phyloP scores from a whole-genome alignment of 1,284 basidiomycete genomes.

The Sphaerobolus stellatus region DNA sequence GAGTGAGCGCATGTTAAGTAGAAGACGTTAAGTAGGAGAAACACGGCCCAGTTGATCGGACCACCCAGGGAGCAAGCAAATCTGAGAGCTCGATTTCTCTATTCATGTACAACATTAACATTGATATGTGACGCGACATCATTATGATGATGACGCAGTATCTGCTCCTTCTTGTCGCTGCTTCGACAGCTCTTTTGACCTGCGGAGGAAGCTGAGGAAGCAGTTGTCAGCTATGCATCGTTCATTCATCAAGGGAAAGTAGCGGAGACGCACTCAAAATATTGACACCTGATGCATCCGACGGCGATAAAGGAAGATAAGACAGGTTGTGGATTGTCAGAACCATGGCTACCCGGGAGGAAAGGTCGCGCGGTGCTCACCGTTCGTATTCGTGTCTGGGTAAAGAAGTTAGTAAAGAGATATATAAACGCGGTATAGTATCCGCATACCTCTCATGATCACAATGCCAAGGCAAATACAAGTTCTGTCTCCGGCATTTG shows the following conservation, averaged over 20 bases:
- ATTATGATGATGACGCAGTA: too few species aligned
- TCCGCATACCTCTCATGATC: slow-evolving; percentile 61
- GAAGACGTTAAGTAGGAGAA: too few species aligned
- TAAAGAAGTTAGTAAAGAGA: neutral
- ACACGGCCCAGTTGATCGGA: too few species aligned
- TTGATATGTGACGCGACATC: too few species aligned
- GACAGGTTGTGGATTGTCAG: slow-evolving; percentile 7
- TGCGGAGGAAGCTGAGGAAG: slow-evolving; percentile 67
- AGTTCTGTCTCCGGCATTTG: slow-evolving; percentile 69
- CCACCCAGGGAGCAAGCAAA: too few species aligned
- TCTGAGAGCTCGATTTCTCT: too few species aligned
- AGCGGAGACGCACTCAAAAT: slow-evolving; percentile 72
- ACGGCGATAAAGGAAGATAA: slow-evolving; percentile 15
- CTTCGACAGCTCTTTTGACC: slow-evolving; percentile 79
- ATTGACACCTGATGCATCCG: slow-evolving; percentile 67
- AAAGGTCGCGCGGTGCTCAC: slow-evolving; percentile 42
- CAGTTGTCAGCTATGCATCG: slow-evolving; percentile 13
- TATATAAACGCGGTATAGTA: neutral
- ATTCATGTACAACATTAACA: too few species aligned
- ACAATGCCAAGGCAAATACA: slow-evolving; percentile 82
- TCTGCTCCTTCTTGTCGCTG: slow-evolving; percentile 27
- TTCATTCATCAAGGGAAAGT: neutral
- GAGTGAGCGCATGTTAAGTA: too few species aligned
- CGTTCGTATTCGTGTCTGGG: slow-evolving; percentile 65
- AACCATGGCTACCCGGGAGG: slow-evolving; percentile 8